Evolutionary conservation across 1,139 yeast species (phyloP).

Genomic region (Zygosaccharomyces pseudobailii): DNA sequence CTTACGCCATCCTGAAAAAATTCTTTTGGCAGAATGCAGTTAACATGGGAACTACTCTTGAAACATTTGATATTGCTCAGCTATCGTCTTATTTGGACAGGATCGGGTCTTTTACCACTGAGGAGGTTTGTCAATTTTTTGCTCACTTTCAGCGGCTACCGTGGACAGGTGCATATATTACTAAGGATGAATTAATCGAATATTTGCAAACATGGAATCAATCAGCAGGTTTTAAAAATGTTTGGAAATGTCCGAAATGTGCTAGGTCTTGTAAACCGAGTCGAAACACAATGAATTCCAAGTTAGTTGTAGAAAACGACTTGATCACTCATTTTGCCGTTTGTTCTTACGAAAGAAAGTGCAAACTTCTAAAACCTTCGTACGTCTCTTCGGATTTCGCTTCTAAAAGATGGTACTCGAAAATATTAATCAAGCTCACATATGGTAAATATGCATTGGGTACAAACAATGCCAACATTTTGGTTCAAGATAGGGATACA

Average conservation of each 20-base stretch:
- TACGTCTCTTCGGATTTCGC: conserved; percentile 82
- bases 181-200: conserved; percentile 24
- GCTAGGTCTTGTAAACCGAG: conserved; percentile 52
- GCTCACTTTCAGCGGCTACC: conserved; percentile 24
- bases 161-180: conserved; percentile 36
- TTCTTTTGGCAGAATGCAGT: conserved; percentile 68
- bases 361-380: conserved; percentile 58
- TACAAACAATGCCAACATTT: conserved; percentile 85
- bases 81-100: conserved; percentile 27
- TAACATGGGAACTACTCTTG: conserved; percentile 16
- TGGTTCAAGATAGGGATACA: conserved; percentile 86
- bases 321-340: conserved; percentile 82
- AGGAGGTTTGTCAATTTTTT: conserved; percentile 57
- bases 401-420: conserved; percentile 83
- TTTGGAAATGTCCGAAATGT: conserved; percentile 67
- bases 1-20: conserved; percentile 60
- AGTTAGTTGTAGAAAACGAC: conserved; percentile 41
- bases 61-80: conserved; percentile 27
- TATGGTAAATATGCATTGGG: conserved; percentile 88
- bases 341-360: conserved; percentile 73
- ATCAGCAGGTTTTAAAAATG: conserved; percentile 26
- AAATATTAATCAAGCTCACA: conserved; percentile 73
- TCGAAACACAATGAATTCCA: conserved; percentile 43
- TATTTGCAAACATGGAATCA: conserved; percentile 52
- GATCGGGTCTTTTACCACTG: conserved; percentile 47